phyloP scores from a whole-genome alignment of 2,329 filamentous ascomycete species.

The Colletotrichum truncatum region DNA sequence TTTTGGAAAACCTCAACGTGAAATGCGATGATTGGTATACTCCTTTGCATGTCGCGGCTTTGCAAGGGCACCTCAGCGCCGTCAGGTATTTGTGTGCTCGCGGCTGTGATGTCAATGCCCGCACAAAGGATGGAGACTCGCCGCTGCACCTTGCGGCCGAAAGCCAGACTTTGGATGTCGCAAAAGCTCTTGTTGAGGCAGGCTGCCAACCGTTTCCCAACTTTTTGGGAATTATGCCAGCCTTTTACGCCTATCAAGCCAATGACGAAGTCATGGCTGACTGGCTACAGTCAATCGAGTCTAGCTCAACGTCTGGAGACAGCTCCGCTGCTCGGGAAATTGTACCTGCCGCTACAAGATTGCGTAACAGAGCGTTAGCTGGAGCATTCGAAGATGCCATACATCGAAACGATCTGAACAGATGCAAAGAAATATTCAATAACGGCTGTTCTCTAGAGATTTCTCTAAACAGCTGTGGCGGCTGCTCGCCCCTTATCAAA shows the following conservation, averaged over 20 bases:
- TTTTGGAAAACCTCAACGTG: not conserved
- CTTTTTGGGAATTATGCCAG: not conserved
- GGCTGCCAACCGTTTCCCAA: not conserved
- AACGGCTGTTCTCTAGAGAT: not conserved
- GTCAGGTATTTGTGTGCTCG: not conserved
- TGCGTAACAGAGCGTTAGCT: not conserved
- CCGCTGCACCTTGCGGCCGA: not conserved
- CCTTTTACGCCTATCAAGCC: not conserved
- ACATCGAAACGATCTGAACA: rapidly evolving
- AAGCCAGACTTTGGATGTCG: not conserved
- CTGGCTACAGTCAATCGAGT: not conserved
- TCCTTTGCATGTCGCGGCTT: not conserved
- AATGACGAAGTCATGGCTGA: not conserved
- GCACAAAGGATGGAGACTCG: not conserved
- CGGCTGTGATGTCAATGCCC: not conserved
- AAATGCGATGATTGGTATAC: not conserved
- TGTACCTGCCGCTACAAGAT: too few relatives aligned
- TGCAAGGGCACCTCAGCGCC: rapidly evolving
- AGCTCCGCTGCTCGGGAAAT: too few relatives aligned
- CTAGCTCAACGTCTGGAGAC: not conserved
- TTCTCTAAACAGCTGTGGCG: not conserved
- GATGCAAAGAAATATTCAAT: not conserved
- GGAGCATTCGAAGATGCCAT: not conserved
- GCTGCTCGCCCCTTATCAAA: not conserved
- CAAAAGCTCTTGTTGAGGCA: not conserved